Evolutionary conservation across 106 monocot species (phyloP).

Genomic region (Apostasia ramifera): DNA sequence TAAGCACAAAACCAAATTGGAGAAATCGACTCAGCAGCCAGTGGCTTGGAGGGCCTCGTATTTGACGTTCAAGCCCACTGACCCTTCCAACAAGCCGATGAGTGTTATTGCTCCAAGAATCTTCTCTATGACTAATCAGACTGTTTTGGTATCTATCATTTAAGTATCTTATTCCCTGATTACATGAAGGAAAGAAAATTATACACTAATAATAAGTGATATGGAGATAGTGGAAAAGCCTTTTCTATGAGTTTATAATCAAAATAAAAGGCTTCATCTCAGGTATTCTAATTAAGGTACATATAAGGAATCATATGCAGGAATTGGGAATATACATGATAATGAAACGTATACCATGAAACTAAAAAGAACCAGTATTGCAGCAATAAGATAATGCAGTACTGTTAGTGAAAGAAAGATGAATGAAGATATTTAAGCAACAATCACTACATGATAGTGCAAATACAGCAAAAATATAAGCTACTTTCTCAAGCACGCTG

Average conservation of each 20-base stretch:
- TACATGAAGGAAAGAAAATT: not conserved
- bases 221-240: not conserved
- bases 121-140: slow-evolving; percentile 16
- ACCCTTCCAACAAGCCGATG: slow-evolving; percentile 13
- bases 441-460: no score
- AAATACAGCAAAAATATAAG: no score
- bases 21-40: slow-evolving; percentile 21
- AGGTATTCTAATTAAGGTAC: not conserved
- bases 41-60: slow-evolving; percentile 13
- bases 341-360: not conserved
- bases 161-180: slow-evolving; percentile 28
- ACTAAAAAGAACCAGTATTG: not conserved
- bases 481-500: no score
- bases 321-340: no score
- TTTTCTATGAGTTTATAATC: not conserved
- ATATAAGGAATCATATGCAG: not conserved
- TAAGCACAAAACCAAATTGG: slow-evolving; percentile 24
- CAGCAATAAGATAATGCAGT: no score
- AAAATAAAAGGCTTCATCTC: not conserved
- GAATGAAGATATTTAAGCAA: no score
- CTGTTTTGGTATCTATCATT: slow-evolving; percentile 24
- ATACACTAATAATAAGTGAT: not conserved
- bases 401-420: no score
- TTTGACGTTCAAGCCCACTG: slow-evolving; percentile 17
- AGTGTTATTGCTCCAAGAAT: slow-evolving; percentile 8